A percentile compares a stretch with the other conserved stretches of the same genome.
phyloP scores from a whole-genome alignment of 257 asterid genomes.

The Anisodus tanguticus region DNA sequence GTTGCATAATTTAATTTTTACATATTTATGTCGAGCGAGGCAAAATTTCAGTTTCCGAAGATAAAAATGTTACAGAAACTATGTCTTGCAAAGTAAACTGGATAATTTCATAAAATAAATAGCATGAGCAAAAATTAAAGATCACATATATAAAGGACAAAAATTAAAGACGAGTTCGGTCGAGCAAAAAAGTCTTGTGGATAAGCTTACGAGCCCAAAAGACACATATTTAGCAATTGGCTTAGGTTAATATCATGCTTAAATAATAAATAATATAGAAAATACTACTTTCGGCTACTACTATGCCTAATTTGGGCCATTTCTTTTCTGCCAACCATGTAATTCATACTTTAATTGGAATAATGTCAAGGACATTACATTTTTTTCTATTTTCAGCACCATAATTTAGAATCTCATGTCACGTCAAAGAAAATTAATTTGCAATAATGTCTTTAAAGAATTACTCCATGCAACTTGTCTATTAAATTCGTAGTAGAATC shows the following conservation, averaged over 20 bases:
- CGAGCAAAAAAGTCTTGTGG: too few species aligned
- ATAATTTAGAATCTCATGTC: neutral
- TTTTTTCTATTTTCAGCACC: neutral
- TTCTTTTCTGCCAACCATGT: neutral
- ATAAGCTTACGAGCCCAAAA: neutral
- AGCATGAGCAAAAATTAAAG: too few species aligned
- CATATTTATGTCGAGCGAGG: too few species aligned
- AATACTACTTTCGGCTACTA: neutral
- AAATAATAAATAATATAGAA: neutral
- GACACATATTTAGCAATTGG: slow-evolving; percentile 2
- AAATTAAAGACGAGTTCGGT: too few species aligned
- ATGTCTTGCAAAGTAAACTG: too few species aligned
- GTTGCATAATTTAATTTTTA: too few species aligned
- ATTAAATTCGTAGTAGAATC: neutral
- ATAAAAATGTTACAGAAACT: too few species aligned
- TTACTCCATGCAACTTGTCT: slow-evolving; percentile 24
- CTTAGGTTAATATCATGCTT: slow-evolving; percentile 14
- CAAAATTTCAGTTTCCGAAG: too few species aligned
- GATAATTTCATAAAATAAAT: too few species aligned
- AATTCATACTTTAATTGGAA: neutral
- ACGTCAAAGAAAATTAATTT: neutral
- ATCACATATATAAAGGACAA: too few species aligned
- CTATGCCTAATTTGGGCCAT: neutral
- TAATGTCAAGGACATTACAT: neutral
- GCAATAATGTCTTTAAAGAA: neutral